A percentile compares a stretch with the other conserved stretches of the same genome.
phyloP scores from a whole-genome alignment of 2,329 filamentous ascomycete species.

The Laburnicola sp. region DNA sequence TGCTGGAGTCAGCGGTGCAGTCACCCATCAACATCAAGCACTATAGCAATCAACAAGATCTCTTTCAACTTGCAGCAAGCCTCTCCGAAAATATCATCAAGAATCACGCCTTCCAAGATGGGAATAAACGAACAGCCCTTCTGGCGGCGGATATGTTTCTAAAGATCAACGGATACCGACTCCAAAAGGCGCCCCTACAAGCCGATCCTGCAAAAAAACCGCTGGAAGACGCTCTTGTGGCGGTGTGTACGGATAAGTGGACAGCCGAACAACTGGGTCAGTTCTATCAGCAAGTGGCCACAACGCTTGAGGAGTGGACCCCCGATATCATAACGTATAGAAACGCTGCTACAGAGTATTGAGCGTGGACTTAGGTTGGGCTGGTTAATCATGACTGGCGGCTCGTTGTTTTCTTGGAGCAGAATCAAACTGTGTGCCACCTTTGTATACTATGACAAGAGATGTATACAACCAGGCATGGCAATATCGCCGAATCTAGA shows the following conservation, averaged over 20 bases:
- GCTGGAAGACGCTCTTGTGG: slow-evolving; percentile 13
- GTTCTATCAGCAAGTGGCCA: slow-evolving; percentile 11
- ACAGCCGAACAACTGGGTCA: slow-evolving; percentile 12
- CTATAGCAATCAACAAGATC: slow-evolving; percentile 24
- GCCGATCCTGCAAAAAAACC: background rate
- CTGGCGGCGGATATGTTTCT: slow-evolving; percentile 38
- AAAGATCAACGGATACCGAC: slow-evolving; percentile 32
- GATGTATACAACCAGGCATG: too few relatives aligned
- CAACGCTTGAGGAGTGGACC: background rate
- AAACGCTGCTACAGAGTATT: slow-evolving; percentile 1
- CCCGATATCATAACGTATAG: slow-evolving; percentile 1
- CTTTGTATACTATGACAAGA: too few relatives aligned
- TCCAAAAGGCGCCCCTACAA: slow-evolving; percentile 15
- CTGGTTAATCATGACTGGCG: background rate
- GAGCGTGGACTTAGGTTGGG: background rate
- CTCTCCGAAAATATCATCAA: slow-evolving; percentile 37
- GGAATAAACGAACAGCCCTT: slow-evolving; percentile 39
- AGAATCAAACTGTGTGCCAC: background rate
- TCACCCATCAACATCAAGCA: slow-evolving; percentile 34
- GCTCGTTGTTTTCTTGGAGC: background rate
- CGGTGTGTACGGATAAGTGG: slow-evolving; percentile 13
- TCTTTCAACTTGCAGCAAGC: slow-evolving; percentile 33
- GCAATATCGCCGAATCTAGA: background rate
- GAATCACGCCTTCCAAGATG: slow-evolving; percentile 37
- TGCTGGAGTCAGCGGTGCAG: slow-evolving; percentile 32